Conservation (phyloP, 2,329 filamentous ascomycete genomes). For the Monilinia fructigena region DNA sequence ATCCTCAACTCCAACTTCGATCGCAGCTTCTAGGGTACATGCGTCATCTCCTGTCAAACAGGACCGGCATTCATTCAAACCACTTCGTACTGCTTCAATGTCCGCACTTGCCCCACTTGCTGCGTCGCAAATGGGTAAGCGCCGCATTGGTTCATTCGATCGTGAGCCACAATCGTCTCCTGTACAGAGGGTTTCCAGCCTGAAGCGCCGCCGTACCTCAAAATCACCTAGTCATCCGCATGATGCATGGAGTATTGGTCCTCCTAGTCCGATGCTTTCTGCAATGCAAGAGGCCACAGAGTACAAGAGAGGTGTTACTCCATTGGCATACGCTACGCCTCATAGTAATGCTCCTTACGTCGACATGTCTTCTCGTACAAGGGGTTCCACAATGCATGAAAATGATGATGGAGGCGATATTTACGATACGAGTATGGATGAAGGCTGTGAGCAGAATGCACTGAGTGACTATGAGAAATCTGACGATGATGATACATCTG, state of each 20-base stretch:
- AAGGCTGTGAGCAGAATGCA: constrained; percentile 32
- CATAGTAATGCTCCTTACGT: constrained; percentile 59
- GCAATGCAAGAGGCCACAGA: constrained; percentile 32
- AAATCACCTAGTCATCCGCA: constrained; percentile 56
- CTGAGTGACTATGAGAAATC: constrained; percentile 30
- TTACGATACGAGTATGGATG: constrained; percentile 34
- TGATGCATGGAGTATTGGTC: constrained; percentile 51
- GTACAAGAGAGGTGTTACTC: constrained; percentile 50
- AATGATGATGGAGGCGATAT: constrained; percentile 30
- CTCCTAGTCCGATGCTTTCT: constrained; percentile 35
- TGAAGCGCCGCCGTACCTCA: constrained; percentile 45
- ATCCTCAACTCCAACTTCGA: constrained; percentile 37
- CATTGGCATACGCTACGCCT: constrained; percentile 73
- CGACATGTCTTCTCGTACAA: constrained; percentile 25
- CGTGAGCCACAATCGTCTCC: constrained; percentile 35
- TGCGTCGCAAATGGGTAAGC: constrained; percentile 42
- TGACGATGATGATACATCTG: neutral
- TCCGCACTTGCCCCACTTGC: constrained; percentile 47
- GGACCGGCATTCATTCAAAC: constrained; percentile 43
- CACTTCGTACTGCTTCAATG: constrained; percentile 54
- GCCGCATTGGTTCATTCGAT: constrained; percentile 49
- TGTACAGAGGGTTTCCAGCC: constrained; percentile 17
- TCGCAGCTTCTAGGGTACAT: constrained; percentile 15
- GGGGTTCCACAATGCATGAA: constrained; percentile 25
- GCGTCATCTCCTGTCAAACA: constrained; percentile 32